Evolutionary conservation across 1,284 basidiomycete species (phyloP).

Genomic region (Inonotus hispidus): DNA sequence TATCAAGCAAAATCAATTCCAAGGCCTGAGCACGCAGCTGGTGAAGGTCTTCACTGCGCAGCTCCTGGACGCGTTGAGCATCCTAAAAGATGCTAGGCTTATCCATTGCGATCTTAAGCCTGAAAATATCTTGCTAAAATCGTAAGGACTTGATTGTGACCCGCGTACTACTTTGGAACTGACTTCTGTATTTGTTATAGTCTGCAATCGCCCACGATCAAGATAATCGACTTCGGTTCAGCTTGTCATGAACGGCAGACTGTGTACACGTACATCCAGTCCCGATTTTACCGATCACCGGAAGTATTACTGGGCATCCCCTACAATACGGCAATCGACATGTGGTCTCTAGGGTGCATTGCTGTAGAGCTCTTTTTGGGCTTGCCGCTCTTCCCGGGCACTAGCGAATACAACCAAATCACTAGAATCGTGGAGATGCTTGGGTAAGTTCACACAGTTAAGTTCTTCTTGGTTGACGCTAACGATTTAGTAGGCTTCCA

Average conservation of each 20-base stretch:
- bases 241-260: constrained; percentile 98
- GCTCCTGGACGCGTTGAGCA: constrained; percentile 85
- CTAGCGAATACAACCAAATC: constrained; percentile 98
- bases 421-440: constrained; percentile 98
- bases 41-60: constrained; percentile 98
- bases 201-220: constrained; percentile 96
- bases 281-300: constrained; percentile 96
- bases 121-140: constrained; percentile 93
- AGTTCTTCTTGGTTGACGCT: constrained; percentile 1
- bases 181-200: constrained; percentile 35
- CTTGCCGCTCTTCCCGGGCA: constrained; percentile 94
- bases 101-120: constrained; percentile 99
- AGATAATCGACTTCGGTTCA: constrained; percentile 99
- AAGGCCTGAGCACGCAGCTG: constrained; percentile 92
- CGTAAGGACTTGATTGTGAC: constrained; percentile 47
- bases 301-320: constrained; percentile 95
- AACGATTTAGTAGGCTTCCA: constrained; percentile 54
- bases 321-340: constrained; percentile 91
- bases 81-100: constrained; percentile 91
- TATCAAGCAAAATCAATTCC: constrained; percentile 99
- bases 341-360: constrained; percentile 95
- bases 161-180: constrained; percentile 12
- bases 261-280: constrained; percentile 99
- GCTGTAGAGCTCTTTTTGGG: constrained; percentile 98
- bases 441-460: constrained; percentile 54